phyloP scores from a whole-genome alignment of 306 rosid species.

The Trifolium pratense region DNA sequence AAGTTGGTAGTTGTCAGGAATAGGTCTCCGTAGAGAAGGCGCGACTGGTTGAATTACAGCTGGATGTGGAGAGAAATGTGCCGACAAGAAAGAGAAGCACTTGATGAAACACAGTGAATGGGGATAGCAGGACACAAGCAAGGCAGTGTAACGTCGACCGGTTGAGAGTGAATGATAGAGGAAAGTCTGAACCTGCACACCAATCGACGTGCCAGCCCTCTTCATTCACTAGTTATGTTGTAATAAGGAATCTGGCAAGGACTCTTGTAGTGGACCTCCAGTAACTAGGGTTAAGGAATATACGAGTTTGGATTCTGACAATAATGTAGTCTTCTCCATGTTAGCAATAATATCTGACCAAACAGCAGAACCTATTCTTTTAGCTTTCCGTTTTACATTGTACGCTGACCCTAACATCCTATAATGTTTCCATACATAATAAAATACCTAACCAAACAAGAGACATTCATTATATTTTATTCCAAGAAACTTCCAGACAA shows the following conservation, averaged over 20 bases:
- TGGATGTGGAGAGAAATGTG: not conserved
- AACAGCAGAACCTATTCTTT: conserved; percentile 11
- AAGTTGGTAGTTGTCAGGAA: not conserved
- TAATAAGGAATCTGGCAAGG: conserved; percentile 14
- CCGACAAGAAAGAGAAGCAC: not conserved
- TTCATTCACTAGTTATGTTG: not conserved
- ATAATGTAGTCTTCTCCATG: conserved; percentile 6
- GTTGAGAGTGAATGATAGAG: not conserved
- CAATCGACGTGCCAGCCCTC: not conserved
- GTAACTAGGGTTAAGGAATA: conserved; percentile 11
- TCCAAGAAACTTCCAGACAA: conserved; percentile 17
- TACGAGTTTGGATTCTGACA: conserved; percentile 5
- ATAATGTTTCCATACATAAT: not conserved
- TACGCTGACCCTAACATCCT: conserved; percentile 8
- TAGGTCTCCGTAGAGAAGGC: not conserved
- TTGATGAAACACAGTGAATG: not conserved
- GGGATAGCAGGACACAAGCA: not conserved
- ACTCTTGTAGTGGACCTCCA: conserved; percentile 8
- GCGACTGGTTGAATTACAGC: not conserved
- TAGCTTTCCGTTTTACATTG: not conserved
- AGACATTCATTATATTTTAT: not conserved
- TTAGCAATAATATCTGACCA: conserved; percentile 11
- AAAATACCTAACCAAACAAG: conserved; percentile 25
- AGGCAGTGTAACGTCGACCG: not conserved
- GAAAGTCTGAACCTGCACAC: not conserved